A percentile compares a stretch with the other conserved stretches of the same genome.
These are phyloP conservation scores for Cercospora sp. DNA, from an alignment of 2,329 filamentous ascomycete species.

Conservation along the genomic window DNA sequence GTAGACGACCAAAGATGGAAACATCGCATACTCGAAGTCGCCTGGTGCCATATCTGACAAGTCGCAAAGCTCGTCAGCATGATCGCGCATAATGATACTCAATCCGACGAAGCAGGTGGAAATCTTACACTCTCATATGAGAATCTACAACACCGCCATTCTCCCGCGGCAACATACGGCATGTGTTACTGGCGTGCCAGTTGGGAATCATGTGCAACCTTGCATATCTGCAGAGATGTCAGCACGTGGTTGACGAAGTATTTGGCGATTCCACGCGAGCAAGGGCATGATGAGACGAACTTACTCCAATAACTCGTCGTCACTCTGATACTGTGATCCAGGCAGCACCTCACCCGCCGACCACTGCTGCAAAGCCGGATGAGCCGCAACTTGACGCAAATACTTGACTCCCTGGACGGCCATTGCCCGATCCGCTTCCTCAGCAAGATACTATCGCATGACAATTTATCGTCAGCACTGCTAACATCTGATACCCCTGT, in stretches of 20 bases:
- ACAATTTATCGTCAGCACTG: background rate
- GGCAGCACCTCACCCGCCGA: constrained; percentile 20
- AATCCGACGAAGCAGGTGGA: background rate
- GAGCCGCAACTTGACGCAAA: constrained; percentile 19
- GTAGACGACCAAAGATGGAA: constrained; percentile 20
- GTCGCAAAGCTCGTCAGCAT: background rate
- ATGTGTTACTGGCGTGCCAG: constrained; percentile 28
- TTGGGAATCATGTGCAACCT: constrained; percentile 23
- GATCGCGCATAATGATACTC: background rate
- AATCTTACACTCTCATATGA: constrained; percentile 22
- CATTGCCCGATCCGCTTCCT: constrained; percentile 24
- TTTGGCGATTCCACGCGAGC: background rate
- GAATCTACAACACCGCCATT: constrained; percentile 29
- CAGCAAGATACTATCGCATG: constrained; percentile 19
- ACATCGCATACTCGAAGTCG: constrained; percentile 32
- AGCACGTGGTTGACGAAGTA: background rate
- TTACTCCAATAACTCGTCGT: constrained; percentile 22
- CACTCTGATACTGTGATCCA: constrained; percentile 15
- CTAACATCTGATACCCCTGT: background rate
- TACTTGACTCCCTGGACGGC: constrained; percentile 24
- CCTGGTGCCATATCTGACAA: constrained; percentile 21
- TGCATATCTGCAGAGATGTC: constrained; percentile 6
- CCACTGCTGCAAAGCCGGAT: constrained; percentile 22
- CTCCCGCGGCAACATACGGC: constrained; percentile 26
- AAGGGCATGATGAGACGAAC: background rate